Conservation (phyloP, 2,329 filamentous ascomycete genomes). For the Trichoderma breve region DNA sequence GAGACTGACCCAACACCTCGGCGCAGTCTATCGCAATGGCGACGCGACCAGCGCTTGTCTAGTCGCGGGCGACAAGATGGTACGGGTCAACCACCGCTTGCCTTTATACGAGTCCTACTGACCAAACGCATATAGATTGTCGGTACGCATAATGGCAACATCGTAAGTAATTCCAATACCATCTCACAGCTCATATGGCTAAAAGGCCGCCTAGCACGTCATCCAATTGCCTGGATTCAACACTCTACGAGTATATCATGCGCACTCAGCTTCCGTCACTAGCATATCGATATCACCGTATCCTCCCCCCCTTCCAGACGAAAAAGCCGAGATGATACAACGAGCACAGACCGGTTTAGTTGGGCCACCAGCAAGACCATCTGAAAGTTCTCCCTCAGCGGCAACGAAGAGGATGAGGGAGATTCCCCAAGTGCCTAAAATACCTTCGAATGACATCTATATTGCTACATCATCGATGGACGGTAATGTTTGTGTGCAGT, state of each 20-base stretch:
- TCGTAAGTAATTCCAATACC: conserved; percentile 59
- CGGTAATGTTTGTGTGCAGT: conserved; percentile 90
- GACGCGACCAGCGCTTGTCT: conserved; percentile 91
- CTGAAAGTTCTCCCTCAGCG: conserved; percentile 46
- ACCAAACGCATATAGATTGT: conserved; percentile 62
- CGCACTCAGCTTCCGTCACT: conserved; percentile 88
- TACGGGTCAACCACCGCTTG: conserved; percentile 39
- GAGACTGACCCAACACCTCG: conserved; percentile 76
- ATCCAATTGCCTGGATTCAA: conserved; percentile 80
- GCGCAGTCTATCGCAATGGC: conserved; percentile 83
- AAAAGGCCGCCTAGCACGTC: conserved; percentile 63
- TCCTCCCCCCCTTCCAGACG: conserved; percentile 54
- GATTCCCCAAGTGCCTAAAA: conserved; percentile 61
- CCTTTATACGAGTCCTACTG: conserved; percentile 19
- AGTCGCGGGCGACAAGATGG: conserved; percentile 95
- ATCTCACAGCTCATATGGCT: conserved; percentile 22
- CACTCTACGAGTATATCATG: conserved; percentile 80
- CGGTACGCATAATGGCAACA: conserved; percentile 94
- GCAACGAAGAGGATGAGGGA: conserved; percentile 53
- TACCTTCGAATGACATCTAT: conserved; percentile 85
- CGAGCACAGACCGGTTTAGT: conserved; percentile 37
- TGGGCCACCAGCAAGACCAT: conserved; percentile 32
- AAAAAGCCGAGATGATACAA: conserved; percentile 42
- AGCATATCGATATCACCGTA: conserved; percentile 87
- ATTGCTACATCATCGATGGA: conserved; percentile 93